Evolutionary conservation across 116 monocot species (phyloP).

Genomic region (Iris pallida): DNA sequence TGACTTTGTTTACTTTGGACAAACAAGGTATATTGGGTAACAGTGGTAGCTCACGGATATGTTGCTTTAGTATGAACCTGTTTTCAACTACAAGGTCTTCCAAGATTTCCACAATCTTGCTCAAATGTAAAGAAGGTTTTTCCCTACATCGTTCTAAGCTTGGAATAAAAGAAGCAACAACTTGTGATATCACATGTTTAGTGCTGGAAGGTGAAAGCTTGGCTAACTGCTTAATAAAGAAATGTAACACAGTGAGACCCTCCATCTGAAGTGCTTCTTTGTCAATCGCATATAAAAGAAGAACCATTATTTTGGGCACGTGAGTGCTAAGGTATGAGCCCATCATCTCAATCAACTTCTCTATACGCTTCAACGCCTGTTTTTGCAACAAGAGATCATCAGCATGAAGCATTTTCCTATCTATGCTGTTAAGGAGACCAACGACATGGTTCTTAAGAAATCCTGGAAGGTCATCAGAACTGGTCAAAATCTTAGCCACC

Average conservation of each 20-base stretch:
- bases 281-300: slow-evolving; percentile 77
- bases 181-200: slow-evolving; percentile 86
- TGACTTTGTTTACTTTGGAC: slow-evolving; percentile 68
- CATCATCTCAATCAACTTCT: slow-evolving; percentile 94
- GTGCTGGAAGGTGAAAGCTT: slow-evolving; percentile 76
- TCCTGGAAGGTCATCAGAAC: slow-evolving; percentile 65
- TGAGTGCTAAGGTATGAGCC: slow-evolving; percentile 74
- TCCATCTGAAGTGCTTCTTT: slow-evolving; percentile 85
- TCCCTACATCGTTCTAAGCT: slow-evolving; percentile 60
- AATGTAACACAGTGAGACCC: slow-evolving; percentile 63
- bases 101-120: slow-evolving; percentile 70
- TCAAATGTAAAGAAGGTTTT: slow-evolving; percentile 37
- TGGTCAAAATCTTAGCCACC: slow-evolving; percentile 75
- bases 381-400: slow-evolving; percentile 61
- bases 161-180: slow-evolving; percentile 93
- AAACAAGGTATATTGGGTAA: slow-evolving; percentile 75
- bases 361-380: slow-evolving; percentile 70
- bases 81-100: slow-evolving; percentile 76
- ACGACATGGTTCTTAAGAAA: slow-evolving; percentile 95
- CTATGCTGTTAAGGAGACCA: slow-evolving; percentile 91
- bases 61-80: slow-evolving; percentile 47
- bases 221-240: slow-evolving; percentile 75
- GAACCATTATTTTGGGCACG: slow-evolving; percentile 95
- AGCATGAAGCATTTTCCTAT: slow-evolving; percentile 90
- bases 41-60: slow-evolving; percentile 82